A percentile compares a stretch with the other conserved stretches of the same genome.
Conservation (phyloP, 2,329 filamentous ascomycete species). For the Cladosporium sp. region DNA sequence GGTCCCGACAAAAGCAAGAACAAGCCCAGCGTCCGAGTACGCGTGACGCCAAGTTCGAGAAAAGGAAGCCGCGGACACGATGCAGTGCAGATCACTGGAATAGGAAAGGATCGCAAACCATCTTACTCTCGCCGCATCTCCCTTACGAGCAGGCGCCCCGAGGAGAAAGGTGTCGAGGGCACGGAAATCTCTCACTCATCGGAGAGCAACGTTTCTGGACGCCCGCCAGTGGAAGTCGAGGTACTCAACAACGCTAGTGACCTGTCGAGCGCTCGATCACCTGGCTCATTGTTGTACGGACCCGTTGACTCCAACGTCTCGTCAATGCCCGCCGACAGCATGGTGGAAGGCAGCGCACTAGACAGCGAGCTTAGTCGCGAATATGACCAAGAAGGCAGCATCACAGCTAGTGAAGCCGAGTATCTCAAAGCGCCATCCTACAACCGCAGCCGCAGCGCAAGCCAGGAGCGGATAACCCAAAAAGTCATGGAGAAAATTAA, state of each 20-base stretch:
- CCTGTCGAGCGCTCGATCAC: slow-evolving; percentile 53
- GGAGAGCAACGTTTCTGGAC: slow-evolving; percentile 70
- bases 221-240: slow-evolving; percentile 82
- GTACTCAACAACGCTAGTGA: slow-evolving; percentile 72
- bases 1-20: slow-evolving; percentile 60
- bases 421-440: slow-evolving; percentile 59
- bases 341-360: slow-evolving; percentile 59
- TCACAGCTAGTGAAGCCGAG: slow-evolving; percentile 37
- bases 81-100: slow-evolving; percentile 84
- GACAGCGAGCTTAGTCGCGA: slow-evolving; percentile 44
- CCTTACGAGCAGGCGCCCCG: slow-evolving; percentile 50
- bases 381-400: slow-evolving; percentile 31
- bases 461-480: slow-evolving; percentile 66
- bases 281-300: slow-evolving; percentile 62
- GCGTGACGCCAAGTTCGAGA: slow-evolving; percentile 73
- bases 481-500: slow-evolving; percentile 68
- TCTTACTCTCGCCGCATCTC: slow-evolving; percentile 70
- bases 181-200: slow-evolving; percentile 70
- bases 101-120: slow-evolving; percentile 69
- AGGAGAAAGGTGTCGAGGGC: slow-evolving; percentile 34
- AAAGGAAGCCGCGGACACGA: slow-evolving; percentile 60
- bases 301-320: slow-evolving; percentile 81
- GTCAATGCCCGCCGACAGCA: slow-evolving; percentile 71
- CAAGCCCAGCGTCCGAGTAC: slow-evolving; percentile 78
- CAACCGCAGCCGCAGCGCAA: slow-evolving; percentile 62